Evolutionary conservation across 768 basidiomycete genomes (phyloP).

Genomic region (Tulasnella sp.): DNA sequence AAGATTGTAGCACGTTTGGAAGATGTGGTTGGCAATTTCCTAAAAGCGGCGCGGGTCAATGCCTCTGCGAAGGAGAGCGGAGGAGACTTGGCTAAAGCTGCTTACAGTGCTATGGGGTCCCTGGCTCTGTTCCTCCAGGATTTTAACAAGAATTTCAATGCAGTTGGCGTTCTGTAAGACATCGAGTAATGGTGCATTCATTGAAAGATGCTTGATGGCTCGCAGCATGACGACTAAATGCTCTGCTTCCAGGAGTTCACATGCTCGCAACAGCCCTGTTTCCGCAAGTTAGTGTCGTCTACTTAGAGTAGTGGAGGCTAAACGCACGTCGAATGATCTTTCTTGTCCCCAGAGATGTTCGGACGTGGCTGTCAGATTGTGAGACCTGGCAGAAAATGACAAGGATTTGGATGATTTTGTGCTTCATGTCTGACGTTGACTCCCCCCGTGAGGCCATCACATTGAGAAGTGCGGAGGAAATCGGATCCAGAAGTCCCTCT

Average conservation of each 20-base stretch:
- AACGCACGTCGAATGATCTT: conserved; percentile 82
- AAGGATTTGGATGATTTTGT: conserved; percentile 83
- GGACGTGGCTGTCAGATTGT: conserved; percentile 91
- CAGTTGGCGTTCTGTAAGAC: conserved; percentile 95
- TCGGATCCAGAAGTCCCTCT: conserved; percentile 89
- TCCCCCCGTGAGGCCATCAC: conserved; percentile 68
- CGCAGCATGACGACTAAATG: conserved; percentile 86
- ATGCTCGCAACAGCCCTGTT: conserved; percentile 79
- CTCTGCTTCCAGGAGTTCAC: conserved; percentile 81
- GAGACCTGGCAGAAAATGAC: conserved; percentile 92
- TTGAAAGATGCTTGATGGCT: conserved; percentile 93
- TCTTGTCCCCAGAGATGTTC: conserved; percentile 85
- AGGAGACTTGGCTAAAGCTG: conserved; percentile 23
- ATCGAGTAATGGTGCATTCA: conserved; percentile 84
- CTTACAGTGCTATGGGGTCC: conserved; percentile 77
- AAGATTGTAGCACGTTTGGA: conserved; percentile 96
- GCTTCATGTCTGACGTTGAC: conserved; percentile 67
- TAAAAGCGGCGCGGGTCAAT: conserved; percentile 35
- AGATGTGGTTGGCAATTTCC: conserved; percentile 97
- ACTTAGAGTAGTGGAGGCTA: not conserved
- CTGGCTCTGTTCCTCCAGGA: conserved; percentile 74
- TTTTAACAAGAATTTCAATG: conserved; percentile 81
- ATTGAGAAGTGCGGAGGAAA: conserved; percentile 83
- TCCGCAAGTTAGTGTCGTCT: not conserved
- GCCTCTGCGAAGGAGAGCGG: not conserved